These are phyloP conservation scores for Eucalyptus viminalis DNA, from an alignment of 345 rosid genomes.

Conservation along the genomic window DNA sequence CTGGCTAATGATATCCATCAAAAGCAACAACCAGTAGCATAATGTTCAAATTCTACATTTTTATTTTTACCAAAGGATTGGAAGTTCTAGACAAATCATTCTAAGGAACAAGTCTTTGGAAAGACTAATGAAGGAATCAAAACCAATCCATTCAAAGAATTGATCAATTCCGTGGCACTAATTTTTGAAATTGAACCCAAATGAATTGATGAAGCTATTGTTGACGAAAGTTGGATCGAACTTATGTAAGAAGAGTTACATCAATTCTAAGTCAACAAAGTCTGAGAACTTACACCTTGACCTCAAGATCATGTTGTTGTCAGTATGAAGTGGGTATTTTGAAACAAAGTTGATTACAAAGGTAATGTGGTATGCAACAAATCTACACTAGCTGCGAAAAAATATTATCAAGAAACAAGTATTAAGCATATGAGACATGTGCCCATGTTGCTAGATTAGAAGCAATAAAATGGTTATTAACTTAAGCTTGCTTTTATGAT, in stretches of 20 bases:
- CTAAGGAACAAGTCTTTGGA: neutral
- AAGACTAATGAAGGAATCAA: neutral
- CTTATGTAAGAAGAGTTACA: neutral
- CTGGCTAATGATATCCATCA: neutral
- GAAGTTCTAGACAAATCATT: neutral
- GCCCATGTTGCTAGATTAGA: neutral
- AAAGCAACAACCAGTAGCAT: neutral
- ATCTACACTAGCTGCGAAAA: neutral
- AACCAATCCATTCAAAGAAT: neutral
- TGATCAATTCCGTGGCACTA: too few relatives aligned
- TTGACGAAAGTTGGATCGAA: neutral
- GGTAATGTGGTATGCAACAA: neutral
- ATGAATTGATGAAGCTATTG: neutral
- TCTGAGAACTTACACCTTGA: neutral
- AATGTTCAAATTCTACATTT: neutral
- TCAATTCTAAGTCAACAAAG: neutral
- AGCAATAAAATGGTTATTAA: neutral
- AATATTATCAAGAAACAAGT: neutral
- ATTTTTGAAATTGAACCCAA: neutral
- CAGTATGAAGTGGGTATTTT: neutral
- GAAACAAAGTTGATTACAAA: neutral
- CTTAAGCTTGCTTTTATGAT: neutral
- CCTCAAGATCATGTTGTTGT: neutral
- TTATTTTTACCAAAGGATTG: neutral
- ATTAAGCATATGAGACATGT: neutral